These are phyloP conservation scores for Pseudopyrenochaeta lycopersici DNA, from an alignment of 2,329 filamentous ascomycete species.

Conservation along the genomic window DNA sequence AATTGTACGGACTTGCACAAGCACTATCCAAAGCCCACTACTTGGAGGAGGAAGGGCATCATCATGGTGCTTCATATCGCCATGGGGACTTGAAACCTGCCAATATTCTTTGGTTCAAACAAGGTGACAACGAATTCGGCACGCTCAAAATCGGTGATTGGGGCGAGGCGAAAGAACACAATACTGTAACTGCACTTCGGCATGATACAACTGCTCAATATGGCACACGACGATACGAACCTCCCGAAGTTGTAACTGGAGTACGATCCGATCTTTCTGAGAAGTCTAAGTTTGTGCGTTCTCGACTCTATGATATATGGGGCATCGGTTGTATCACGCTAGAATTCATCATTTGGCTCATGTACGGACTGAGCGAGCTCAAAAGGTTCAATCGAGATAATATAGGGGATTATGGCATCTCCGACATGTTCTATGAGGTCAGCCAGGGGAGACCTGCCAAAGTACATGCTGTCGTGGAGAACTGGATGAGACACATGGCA, in stretches of 20 bases:
- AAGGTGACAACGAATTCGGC: neutral
- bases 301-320: constrained; percentile 35
- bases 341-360: constrained; percentile 31
- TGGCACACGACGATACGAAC: constrained; percentile 24
- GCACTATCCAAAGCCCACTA: constrained; percentile 23
- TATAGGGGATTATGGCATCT: neutral
- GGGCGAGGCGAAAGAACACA: constrained; percentile 18
- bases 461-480: neutral
- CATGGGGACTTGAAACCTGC: constrained; percentile 50
- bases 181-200: neutral
- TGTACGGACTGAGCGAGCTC: constrained; percentile 18
- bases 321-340: constrained; percentile 33
- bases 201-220: constrained; percentile 13
- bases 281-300: constrained; percentile 5
- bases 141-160: constrained; percentile 27
- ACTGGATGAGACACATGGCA: constrained; percentile 10
- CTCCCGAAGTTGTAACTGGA: constrained; percentile 19
- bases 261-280: neutral
- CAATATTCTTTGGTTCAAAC: constrained; percentile 46
- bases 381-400: neutral
- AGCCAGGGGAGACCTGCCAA: neutral
- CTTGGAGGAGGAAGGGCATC: neutral
- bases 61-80: constrained; percentile 16
- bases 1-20: constrained; percentile 28
- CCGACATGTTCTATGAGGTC: neutral